phyloP scores from a whole-genome alignment of 1,139 yeast species.

The Candida sojae region DNA sequence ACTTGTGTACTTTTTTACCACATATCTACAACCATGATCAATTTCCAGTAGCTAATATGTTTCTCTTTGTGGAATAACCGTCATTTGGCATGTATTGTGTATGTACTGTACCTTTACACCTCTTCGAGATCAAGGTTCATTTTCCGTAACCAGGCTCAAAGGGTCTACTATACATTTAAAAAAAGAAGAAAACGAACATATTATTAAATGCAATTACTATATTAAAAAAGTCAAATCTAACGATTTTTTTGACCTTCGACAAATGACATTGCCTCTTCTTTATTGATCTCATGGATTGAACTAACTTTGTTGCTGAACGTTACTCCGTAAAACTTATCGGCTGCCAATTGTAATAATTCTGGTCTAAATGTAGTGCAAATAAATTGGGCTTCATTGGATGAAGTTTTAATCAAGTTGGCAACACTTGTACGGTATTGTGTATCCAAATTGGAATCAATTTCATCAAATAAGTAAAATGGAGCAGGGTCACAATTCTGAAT shows the following conservation, averaged over 20 bases:
- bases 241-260: slow-evolving; percentile 61
- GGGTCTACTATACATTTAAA: no score
- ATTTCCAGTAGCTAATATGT: no score
- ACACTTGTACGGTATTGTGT: slow-evolving; percentile 90
- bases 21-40: no score
- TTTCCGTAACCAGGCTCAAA: no score
- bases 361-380: slow-evolving; percentile 96
- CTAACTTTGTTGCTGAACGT: slow-evolving; percentile 83
- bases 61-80: no score
- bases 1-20: no score
- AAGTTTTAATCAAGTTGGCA: slow-evolving; percentile 68
- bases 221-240: slow-evolving; percentile 2
- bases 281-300: slow-evolving; percentile 67
- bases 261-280: slow-evolving; percentile 76
- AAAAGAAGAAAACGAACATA: no score
- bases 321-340: slow-evolving; percentile 87
- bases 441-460: slow-evolving; percentile 93
- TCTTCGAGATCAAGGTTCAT: no score
- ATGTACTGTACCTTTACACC: no score
- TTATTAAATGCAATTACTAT: neutral
- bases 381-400: slow-evolving; percentile 76
- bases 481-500: slow-evolving; percentile 96
- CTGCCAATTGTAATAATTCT: slow-evolving; percentile 78
- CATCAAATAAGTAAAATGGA: slow-evolving; percentile 93
- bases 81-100: no score